A percentile compares a stretch with the other conserved stretches of the same genome.
Conservation (phyloP, 306 rosid genomes). For the Castanea sativa region DNA sequence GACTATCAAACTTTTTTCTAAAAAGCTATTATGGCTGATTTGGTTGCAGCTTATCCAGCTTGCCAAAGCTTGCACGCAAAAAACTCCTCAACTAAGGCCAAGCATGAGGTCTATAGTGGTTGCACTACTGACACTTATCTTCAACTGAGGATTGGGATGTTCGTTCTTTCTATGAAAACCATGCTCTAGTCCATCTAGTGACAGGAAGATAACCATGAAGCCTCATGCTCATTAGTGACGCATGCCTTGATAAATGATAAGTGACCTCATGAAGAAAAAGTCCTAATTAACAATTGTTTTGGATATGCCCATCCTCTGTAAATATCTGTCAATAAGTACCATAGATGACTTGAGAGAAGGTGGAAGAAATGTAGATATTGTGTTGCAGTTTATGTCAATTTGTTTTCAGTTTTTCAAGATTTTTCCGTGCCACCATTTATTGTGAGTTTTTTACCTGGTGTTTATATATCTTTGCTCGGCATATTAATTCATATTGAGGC, state of each 20-base stretch:
- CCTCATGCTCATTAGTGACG: neutral
- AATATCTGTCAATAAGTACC: neutral
- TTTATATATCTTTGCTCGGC: neutral
- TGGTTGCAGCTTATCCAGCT: slow-evolving; percentile 58
- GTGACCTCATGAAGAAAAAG: neutral
- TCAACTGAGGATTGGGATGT: too few species aligned
- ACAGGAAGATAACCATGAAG: slow-evolving; percentile 45
- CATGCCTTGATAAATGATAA: neutral
- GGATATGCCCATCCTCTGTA: neutral
- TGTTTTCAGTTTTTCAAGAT: neutral
- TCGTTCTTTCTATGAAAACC: too few species aligned
- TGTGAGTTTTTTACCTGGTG: neutral
- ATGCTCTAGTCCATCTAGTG: slow-evolving; percentile 17
- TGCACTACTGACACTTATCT: too few species aligned
- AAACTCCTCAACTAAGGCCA: too few species aligned
- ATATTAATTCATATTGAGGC: neutral
- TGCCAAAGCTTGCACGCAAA: slow-evolving; percentile 19
- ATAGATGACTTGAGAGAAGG: neutral
- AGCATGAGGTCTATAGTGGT: too few species aligned
- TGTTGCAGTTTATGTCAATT: neutral
- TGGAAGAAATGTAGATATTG: neutral
- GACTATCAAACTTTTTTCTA: neutral
- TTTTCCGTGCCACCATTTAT: neutral
- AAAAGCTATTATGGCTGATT: neutral
- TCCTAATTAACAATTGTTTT: neutral